Evolutionary conservation across 2,329 filamentous ascomycete species (phyloP).

Genomic region (Fusarium anthophilum): DNA sequence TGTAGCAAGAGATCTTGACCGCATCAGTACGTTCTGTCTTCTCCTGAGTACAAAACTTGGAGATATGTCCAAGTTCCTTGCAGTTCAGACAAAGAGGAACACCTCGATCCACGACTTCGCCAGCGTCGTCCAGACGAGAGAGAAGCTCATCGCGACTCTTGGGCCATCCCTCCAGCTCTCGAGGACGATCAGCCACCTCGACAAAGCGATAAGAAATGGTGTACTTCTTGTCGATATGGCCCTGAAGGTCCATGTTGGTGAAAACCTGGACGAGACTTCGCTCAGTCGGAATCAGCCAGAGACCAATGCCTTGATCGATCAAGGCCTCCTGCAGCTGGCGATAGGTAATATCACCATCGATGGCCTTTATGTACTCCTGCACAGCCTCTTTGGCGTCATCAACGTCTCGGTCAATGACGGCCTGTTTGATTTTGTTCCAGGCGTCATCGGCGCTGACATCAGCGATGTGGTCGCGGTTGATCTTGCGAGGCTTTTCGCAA

Average conservation of each 20-base stretch:
- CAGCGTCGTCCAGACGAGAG: constrained; percentile 71
- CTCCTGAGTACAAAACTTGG: constrained; percentile 69
- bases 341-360: constrained; percentile 65
- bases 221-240: constrained; percentile 72
- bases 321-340: constrained; percentile 68
- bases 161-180: constrained; percentile 70
- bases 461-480: constrained; percentile 63
- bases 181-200: constrained; percentile 64
- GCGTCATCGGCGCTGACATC: constrained; percentile 63
- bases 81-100: constrained; percentile 72
- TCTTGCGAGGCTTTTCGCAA: constrained; percentile 68
- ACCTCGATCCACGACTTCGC: constrained; percentile 68
- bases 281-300: constrained; percentile 72
- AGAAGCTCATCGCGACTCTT: constrained; percentile 67
- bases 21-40: constrained; percentile 57
- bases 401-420: constrained; percentile 64
- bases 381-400: constrained; percentile 70
- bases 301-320: constrained; percentile 60
- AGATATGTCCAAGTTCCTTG: constrained; percentile 68
- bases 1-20: constrained; percentile 67
- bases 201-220: constrained; percentile 70
- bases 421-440: constrained; percentile 65
- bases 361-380: constrained; percentile 69
- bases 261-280: constrained; percentile 64
- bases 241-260: constrained; percentile 78